Conservation (phyloP, 2,329 filamentous ascomycete genomes). For the Arthroderma uncinatum region DNA sequence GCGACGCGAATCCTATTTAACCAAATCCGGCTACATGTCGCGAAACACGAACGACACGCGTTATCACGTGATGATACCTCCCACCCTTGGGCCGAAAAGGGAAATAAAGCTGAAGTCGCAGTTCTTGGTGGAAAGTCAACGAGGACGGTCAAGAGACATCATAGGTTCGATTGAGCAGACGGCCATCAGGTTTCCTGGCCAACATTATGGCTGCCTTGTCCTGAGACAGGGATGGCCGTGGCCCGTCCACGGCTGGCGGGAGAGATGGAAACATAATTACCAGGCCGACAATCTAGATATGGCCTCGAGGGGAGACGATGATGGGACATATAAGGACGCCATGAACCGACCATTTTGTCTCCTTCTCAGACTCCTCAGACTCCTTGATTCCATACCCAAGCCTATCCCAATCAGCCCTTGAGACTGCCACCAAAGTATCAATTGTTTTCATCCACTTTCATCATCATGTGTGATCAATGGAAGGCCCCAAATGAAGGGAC, state of each 20-base stretch:
- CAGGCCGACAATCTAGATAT: no score
- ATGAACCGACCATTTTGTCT: no score
- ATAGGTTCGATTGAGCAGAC: background rate
- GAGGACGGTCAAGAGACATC: background rate
- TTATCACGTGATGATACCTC: background rate
- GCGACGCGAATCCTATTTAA: background rate
- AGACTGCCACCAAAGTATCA: background rate
- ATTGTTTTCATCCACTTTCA: background rate
- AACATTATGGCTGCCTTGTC: background rate
- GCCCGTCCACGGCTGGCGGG: background rate
- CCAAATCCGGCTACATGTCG: background rate
- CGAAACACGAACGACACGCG: constrained; percentile 1
- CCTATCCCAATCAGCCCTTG: background rate
- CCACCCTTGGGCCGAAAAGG: background rate
- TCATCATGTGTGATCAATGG: constrained; percentile 1
- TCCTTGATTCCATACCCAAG: background rate
- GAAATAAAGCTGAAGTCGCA: background rate
- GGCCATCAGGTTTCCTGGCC: background rate
- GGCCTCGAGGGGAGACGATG: no score
- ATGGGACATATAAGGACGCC: background rate
- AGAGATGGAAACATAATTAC: background rate
- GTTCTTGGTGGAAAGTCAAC: no score
- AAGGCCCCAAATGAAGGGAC: constrained; percentile 3
- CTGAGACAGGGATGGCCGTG: background rate
- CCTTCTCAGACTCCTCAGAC: background rate